A percentile compares a stretch with the other conserved stretches of the same genome.
Evolutionary conservation across 306 rosid genomes (phyloP).

Genomic region (Canavalia ensiformis): DNA sequence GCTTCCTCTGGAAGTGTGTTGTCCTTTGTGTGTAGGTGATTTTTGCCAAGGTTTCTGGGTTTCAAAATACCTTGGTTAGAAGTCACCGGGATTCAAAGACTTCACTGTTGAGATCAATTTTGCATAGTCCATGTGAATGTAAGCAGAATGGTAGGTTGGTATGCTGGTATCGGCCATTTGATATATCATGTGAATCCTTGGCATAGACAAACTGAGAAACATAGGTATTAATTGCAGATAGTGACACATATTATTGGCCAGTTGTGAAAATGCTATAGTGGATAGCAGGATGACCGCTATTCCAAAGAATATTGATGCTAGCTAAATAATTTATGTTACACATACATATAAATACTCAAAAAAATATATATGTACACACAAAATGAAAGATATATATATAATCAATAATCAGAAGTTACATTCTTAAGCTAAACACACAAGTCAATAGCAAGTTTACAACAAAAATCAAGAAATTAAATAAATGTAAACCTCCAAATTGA

Average conservation of each 20-base stretch:
- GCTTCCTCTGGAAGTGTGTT: slow-evolving; percentile 21
- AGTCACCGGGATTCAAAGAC: slow-evolving; percentile 18
- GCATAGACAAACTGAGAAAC: neutral
- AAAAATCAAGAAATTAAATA: neutral
- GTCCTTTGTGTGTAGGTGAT: slow-evolving; percentile 5
- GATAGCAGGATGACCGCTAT: neutral
- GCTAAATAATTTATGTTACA: neutral
- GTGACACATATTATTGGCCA: no score
- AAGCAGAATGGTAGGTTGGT: neutral
- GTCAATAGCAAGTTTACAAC: neutral
- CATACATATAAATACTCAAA: neutral
- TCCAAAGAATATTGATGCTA: neutral
- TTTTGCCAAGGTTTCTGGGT: slow-evolving; percentile 9
- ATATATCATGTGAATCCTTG: neutral
- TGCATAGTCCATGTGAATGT: neutral
- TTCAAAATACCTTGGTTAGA: neutral
- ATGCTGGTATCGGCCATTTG: slow-evolving; percentile 1
- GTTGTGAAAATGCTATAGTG: neutral
- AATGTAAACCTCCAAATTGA: neutral
- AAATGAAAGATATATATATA: no score
- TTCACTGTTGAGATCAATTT: slow-evolving; percentile 8
- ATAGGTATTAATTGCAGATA: neutral
- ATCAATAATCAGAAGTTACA: no score
- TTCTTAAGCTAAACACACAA: no score
- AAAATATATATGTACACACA: no score